Percentiles rank a stretch among this genome's conserved stretches.
phyloP scores from a whole-genome alignment of 2,329 filamentous ascomycete species.

The Fusarium nelsonii region DNA sequence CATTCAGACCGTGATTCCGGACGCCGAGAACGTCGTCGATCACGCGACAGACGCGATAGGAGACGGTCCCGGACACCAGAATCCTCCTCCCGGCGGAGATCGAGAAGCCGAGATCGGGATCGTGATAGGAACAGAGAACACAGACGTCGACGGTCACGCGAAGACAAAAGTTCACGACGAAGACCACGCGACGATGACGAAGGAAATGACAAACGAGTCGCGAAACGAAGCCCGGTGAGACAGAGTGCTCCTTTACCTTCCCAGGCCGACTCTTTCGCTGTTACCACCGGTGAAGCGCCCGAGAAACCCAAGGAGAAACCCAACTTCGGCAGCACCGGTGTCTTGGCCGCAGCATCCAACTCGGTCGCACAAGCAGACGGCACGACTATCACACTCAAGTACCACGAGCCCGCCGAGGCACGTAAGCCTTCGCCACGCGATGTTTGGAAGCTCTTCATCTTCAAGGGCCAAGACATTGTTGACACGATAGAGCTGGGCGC shows the following conservation, averaged over 20 bases:
- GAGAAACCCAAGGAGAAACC: slow-evolving; percentile 83
- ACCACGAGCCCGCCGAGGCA: slow-evolving; percentile 93
- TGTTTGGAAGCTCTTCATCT: slow-evolving; percentile 91
- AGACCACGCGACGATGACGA: slow-evolving; percentile 42
- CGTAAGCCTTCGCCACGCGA: slow-evolving; percentile 85
- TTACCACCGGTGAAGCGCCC: slow-evolving; percentile 61
- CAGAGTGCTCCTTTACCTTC: slow-evolving; percentile 67
- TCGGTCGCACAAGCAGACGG: slow-evolving; percentile 77
- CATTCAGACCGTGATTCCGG: slow-evolving; percentile 42
- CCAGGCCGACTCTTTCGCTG: slow-evolving; percentile 70
- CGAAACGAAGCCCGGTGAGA: slow-evolving; percentile 46
- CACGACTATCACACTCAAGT: slow-evolving; percentile 86
- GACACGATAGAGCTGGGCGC: slow-evolving; percentile 82
- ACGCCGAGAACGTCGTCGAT: slow-evolving; percentile 47
- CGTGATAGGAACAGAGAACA: slow-evolving; percentile 45
- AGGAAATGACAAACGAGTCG: slow-evolving; percentile 41
- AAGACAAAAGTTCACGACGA: slow-evolving; percentile 47
- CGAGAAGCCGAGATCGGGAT: slow-evolving; percentile 47
- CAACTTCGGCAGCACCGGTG: slow-evolving; percentile 84
- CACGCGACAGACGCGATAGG: slow-evolving; percentile 49
- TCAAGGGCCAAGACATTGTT: slow-evolving; percentile 84
- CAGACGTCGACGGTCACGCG: slow-evolving; percentile 51
- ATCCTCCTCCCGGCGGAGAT: slow-evolving; percentile 41
- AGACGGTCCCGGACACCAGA: slow-evolving; percentile 53
- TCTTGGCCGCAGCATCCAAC: slow-evolving; percentile 90